Conservation (phyloP, 805 yeast species). For the Pichia membranifaciens region DNA sequence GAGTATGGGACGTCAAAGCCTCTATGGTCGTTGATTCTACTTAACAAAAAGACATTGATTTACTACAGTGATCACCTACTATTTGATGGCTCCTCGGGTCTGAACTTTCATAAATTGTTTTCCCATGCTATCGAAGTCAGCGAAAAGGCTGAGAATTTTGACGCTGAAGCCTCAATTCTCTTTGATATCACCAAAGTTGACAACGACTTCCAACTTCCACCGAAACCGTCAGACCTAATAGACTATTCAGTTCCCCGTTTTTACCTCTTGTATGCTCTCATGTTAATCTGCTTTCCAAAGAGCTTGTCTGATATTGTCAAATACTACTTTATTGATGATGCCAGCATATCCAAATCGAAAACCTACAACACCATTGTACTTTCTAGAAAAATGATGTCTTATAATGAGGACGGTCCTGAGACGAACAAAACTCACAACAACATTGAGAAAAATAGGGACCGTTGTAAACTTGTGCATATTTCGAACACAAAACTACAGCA, state of each 20-base stretch:
- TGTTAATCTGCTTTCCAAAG: constrained; percentile 10
- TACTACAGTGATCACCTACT: constrained; percentile 29
- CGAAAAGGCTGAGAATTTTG: neutral
- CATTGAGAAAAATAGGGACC: constrained; percentile 4
- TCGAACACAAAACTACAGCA: neutral
- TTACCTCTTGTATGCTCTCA: constrained; percentile 8
- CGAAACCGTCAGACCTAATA: constrained; percentile 13
- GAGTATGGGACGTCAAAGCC: constrained; percentile 13
- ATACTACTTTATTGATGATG: constrained; percentile 13
- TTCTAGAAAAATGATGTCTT: constrained; percentile 4
- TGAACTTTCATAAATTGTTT: constrained; percentile 28
- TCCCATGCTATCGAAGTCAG: neutral
- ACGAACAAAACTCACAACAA: no score
- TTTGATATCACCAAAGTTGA: constrained; percentile 5
- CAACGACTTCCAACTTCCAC: constrained; percentile 7
- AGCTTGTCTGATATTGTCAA: constrained; percentile 3
- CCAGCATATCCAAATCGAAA: constrained; percentile 3
- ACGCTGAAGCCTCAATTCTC: neutral
- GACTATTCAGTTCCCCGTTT: constrained; percentile 13
- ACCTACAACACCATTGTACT: constrained; percentile 7
- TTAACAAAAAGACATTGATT: constrained; percentile 13
- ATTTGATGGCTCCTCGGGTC: constrained; percentile 33
- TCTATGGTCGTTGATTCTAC: constrained; percentile 17
- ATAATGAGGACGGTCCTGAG: neutral
- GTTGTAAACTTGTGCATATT: constrained; percentile 10